Conservation (phyloP, 257 asterid species). For the Solanum habrochaites region DNA sequence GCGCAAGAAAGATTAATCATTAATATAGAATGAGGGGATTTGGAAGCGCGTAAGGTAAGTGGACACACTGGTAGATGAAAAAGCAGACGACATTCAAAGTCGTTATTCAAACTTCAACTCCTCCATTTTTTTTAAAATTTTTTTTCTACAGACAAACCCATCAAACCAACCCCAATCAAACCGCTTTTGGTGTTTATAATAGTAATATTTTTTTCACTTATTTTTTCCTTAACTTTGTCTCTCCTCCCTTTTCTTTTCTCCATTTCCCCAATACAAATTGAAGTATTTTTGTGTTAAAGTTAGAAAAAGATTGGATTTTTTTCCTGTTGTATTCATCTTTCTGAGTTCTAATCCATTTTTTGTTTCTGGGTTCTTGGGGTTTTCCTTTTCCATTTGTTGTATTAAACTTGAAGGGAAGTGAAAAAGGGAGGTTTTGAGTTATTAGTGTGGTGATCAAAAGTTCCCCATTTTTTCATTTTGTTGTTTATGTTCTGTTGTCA, state of each 20-base stretch:
- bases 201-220: too few relatives aligned
- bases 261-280: neutral
- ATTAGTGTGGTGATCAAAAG: too few relatives aligned
- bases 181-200: too few relatives aligned
- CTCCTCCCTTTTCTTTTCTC: neutral
- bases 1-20: too few relatives aligned
- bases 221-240: neutral
- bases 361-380: neutral
- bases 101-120: constrained; percentile 1
- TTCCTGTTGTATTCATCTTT: neutral
- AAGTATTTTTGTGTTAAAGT: neutral
- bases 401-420: too few relatives aligned
- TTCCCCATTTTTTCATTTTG: too few relatives aligned
- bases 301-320: neutral
- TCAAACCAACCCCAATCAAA: neutral
- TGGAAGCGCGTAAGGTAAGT: too few relatives aligned
- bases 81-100: neutral
- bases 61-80: neutral
- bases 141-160: neutral
- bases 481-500: too few relatives aligned
- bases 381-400: too few relatives aligned
- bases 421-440: too few relatives aligned
- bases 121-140: neutral
- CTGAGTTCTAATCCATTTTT: neutral
- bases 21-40: too few relatives aligned